Base-by-base conservation (phyloP, 495 filamentous ascomycete species). In the Neurospora pannonica region DNA sequence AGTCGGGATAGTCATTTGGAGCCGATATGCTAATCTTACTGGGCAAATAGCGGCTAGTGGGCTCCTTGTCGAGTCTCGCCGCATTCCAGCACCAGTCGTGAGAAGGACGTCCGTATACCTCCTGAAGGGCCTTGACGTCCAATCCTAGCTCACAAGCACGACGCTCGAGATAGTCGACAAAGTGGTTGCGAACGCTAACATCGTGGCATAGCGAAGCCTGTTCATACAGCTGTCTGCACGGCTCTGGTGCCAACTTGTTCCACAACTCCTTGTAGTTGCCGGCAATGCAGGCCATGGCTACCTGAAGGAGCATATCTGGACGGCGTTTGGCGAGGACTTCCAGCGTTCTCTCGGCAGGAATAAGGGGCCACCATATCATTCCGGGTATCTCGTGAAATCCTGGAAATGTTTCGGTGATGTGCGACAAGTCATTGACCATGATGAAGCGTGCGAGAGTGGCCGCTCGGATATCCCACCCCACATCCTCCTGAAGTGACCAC, bases 71-170 rank as follows among this genome's bases (percentile, higher is more conserved):
- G 5, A 54, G 2, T 24, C 21, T 54, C 10, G 46, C 2, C 21
- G 46, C 46, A 24, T 54, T 24, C 46, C 1, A 54, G 46, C 46
- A 54, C 46, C 46, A 54, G 21, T 54, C 46, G 21, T 54, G 46
- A 3, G 46, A 1, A 54, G 0, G 21, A 54, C 0, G 0, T 24
- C 1, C 21, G 46, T 0, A 2, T 2, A 24, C 0, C 46, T 0
- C n/a, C 0, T 5, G 0, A 10, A 21, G n/a, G 9, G 2, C 0
- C 10, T 54, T 46, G 42, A 46, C 21, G 10, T 48, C 10, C 5
- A 13, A 24, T 15, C 46, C 46, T 0, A 54, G 46, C 21, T 54
- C 46, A 6, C 21, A 54, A 28, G 46, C 46, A 13, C 46, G 46
- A 54, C 46, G 46, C 21, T 54, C 46, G 46, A 54, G 46, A 24